Base-by-base conservation (phyloP, 306 rosid species). In the Spatholobus suberectus region DNA sequence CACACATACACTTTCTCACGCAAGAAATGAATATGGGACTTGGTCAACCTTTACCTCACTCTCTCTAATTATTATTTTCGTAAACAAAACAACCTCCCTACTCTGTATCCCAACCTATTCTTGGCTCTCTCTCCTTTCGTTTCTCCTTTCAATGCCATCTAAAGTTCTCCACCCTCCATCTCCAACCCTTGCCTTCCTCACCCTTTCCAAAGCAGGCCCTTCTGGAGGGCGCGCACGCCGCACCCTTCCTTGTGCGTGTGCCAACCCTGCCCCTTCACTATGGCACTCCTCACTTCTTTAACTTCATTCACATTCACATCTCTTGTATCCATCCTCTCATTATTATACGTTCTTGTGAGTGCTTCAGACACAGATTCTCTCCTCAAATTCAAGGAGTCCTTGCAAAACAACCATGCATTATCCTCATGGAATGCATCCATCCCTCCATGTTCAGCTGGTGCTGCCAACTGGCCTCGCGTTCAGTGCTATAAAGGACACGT, bases 381-480 rank as follows among this genome's bases (percentile, higher is more conserved):
- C 78, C 85, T 96, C 61, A 87, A 74, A 80, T 89, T 94, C 73
- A 96, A 89, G 83, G 73, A 27, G 1, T 91, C 92, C 65, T 47
- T 96, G 0, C 63, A 85, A 17, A 77, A 83, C 88, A 38, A 49
- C 15, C 4, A 27, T 0, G 73, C 44, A 3, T 52, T 89, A 6
- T 63, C 82, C 18, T 77, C 41, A 15, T 96, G 98, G 99, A 88
- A 61, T 3, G 3, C 58, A 8, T 70, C 86, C 0, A 47, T 46
- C 3, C 21, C 51, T 21, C 96, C 98, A 1, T 96, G 98, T 78
- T 13, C 61, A 0, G 87, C 40, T 12, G 37, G 7, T 8, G 0
- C 7, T 14, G 38, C 86, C 4, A 89, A 86, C 32, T 96, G 99
- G 99, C 65, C 41, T 1, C 92, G 92, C 2, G 9, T 94, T 68